Evolutionary conservation across 352 stramenopile species (phyloP), one percentile per base, ranked within the genome.

Genomic region (Globisporangium ultimum): DNA sequence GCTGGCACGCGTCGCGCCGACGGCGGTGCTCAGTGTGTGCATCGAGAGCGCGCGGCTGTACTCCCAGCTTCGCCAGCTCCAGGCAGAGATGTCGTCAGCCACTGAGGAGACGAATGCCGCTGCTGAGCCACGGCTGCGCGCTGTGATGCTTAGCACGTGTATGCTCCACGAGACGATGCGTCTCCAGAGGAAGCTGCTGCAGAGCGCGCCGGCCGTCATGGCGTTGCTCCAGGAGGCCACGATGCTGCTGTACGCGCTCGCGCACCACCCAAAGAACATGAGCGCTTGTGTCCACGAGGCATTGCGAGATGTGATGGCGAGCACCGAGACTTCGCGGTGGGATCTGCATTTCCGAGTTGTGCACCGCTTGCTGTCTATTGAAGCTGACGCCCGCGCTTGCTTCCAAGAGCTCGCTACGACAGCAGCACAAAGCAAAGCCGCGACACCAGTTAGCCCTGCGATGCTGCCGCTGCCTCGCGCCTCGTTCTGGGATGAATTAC

Each of bases 401-500:
- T 60, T 28, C 24, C 24, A 28, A 5, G 63, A 60, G 41, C 18
- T 10, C 52, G 66, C 6, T 28, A 17, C 32, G 21, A 18, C 22
- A 5, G 43, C 32, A 15, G 34, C 47, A 38, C n/a, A 15, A 34
- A 17, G 28, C 18, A 61, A 50, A 1, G 45, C 10, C 1, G 45
- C 14, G 12, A 32, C 14, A 38, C 13, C 15, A 22, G 38, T 18
- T 3, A 43, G 32, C 28, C 8, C 18, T n/a, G 40, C 32, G n/a
- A 21, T 34, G 34, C 20, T 53, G 8, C 58, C 50, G 34, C 28
- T 54, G 28, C 43, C 58, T 36, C 50, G 24, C n/a, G 63, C 62
- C 8, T 56, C 63, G 24, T 77, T 81, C 49, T 86, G 73, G 73
- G 49, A 60, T 11, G 61, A 72, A 17, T 48, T 83, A 13, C 55